Conservation (phyloP, 2,329 filamentous ascomycete species). For the Aspergillus terreus region DNA sequence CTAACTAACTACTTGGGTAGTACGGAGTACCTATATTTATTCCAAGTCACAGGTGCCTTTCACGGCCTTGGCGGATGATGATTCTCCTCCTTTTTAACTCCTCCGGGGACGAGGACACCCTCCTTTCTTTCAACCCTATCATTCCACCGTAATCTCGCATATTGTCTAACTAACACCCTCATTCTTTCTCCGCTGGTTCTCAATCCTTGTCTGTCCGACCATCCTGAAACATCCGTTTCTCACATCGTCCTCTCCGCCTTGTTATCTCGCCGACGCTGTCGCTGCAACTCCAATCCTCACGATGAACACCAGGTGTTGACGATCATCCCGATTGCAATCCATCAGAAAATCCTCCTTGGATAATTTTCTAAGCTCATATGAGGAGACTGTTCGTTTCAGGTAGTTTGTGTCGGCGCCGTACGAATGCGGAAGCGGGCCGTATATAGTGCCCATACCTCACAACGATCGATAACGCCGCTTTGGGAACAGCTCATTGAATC, state of each 20-base stretch:
- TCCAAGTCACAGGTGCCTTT: too few species aligned
- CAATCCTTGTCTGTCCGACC: not conserved
- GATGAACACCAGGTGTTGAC: not conserved
- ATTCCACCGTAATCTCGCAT: not conserved
- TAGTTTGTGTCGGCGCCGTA: conserved; percentile 3
- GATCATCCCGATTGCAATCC: not conserved
- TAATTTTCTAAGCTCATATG: not conserved
- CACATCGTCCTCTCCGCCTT: too few species aligned
- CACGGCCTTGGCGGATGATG: not conserved
- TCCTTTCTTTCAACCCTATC: not conserved
- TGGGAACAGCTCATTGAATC: not conserved
- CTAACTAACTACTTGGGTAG: not conserved
- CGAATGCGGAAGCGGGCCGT: conserved; percentile 2
- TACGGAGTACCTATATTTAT: not conserved
- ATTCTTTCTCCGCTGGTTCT: not conserved
- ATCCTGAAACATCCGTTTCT: not conserved
- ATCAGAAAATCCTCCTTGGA: not conserved
- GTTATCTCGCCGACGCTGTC: not conserved
- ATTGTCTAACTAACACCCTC: not conserved
- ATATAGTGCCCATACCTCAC: conserved; percentile 1
- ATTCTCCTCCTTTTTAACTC: not conserved
- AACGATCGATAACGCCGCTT: not conserved
- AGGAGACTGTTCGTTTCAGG: conserved; percentile 1
- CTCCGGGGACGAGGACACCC: not conserved
- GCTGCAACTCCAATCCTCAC: not conserved